Evolutionary conservation across 1,284 basidiomycete genomes (phyloP), one percentile per base, ranked within the genome.

Genomic region (Fomitopsis betulina): DNA sequence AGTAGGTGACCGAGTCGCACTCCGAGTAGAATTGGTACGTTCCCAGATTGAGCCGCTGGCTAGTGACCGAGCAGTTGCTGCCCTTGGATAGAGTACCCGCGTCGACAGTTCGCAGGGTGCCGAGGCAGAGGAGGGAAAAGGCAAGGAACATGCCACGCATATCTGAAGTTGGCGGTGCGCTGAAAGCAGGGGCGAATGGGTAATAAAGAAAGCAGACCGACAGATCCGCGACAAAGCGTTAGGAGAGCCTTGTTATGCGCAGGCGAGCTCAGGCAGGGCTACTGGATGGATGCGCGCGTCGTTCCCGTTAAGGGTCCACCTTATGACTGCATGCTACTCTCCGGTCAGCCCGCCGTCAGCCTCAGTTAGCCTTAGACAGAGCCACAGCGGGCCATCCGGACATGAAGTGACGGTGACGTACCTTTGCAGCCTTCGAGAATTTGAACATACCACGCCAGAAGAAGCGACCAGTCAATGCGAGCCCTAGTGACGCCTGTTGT

Each of bases 11-110:
- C 0, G 83, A 74, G 68, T 89, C 84, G 74, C 92, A 94, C 67
- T 94, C 89, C 62, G 81, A 82, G 70, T 81, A 82, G 73, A 93
- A 89, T 67, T 89, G 84, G 72, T 84, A 90, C 13, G 90, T 91
- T 62, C 85, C 85, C 15, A 77, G 70, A 70, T 91, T 84, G 37
- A 94, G 82, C 58, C 86, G 83, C 68, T 84, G 90, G 72, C 86
- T 75, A 50, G 68, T 69, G 33, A 74, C 71, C 39, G 74, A 75
- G 74, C 87, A 92, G 52, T 74, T 62, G n/a, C 75, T 70, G 59
- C 78, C 81, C 55, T 76, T 75, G 55, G 69, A 70, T 40, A 73
- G 70, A 52, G 71, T 73, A 60, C 83, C 79, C 53, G 83, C 79
- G 59, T 70, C 58, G 49, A 75, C 74, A 55, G 68, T 58, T 54